Evolutionary conservation across 1,284 basidiomycete genomes (phyloP).

Genomic region (Sporisorium reilianum): DNA sequence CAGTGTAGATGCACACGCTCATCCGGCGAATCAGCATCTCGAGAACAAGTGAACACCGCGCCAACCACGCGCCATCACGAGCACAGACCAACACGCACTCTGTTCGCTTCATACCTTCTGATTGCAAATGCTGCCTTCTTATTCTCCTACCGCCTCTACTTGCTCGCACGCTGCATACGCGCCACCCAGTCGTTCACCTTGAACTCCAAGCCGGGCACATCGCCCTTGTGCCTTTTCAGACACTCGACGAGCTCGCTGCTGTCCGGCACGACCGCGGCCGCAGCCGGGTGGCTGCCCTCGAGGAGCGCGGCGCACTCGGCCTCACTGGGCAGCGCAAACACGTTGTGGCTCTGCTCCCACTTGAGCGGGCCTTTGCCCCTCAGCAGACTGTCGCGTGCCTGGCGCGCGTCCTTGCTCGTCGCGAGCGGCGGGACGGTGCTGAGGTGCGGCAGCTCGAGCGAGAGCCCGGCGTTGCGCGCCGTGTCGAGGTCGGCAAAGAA

Average conservation of each 20-base stretch:
- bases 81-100: too few species aligned
- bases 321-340: conserved; percentile 63
- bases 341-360: conserved; percentile 63
- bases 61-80: too few species aligned
- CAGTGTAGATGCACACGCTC: too few species aligned
- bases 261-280: conserved; percentile 53
- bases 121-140: too few species aligned
- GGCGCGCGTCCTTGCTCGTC: conserved; percentile 31
- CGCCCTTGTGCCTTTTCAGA: conserved; percentile 50
- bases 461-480: conserved; percentile 53
- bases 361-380: conserved; percentile 58
- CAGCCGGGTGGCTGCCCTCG: conserved; percentile 62
- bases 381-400: conserved; percentile 49
- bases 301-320: conserved; percentile 63
- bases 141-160: neutral
- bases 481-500: conserved; percentile 59
- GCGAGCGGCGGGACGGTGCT: conserved; percentile 24
- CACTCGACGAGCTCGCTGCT: conserved; percentile 46
- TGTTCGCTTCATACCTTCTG: too few species aligned
- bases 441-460: conserved; percentile 49
- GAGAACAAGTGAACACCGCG: too few species aligned
- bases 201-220: conserved; percentile 50
- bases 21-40: too few species aligned
- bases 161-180: conserved; percentile 9
- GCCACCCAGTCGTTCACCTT: conserved; percentile 58